phyloP scores from a whole-genome alignment of 1,284 basidiomycete genomes.

The Dichomitus squalens region DNA sequence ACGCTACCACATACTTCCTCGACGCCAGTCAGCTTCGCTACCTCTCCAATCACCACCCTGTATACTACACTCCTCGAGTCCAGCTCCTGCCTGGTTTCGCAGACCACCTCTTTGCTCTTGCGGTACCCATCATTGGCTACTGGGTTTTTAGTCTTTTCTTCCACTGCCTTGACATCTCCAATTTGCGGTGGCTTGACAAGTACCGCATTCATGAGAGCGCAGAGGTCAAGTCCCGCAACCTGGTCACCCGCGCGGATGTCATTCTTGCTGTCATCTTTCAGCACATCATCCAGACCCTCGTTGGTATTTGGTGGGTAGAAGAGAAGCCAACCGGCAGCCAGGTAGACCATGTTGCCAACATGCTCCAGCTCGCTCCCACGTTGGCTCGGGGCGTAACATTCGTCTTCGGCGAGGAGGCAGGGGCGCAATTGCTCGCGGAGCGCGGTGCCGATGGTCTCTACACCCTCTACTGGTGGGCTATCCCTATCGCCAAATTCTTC shows the following conservation, averaged over 20 bases:
- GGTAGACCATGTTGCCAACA: slow-evolving; percentile 54
- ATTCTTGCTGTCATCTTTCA: slow-evolving; percentile 40
- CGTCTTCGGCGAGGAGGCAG: slow-evolving; percentile 39
- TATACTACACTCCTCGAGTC: slow-evolving; percentile 30
- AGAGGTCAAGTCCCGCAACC: slow-evolving; percentile 81
- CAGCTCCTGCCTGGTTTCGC: slow-evolving; percentile 33
- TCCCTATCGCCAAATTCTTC: slow-evolving; percentile 78
- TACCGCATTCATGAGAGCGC: slow-evolving; percentile 88
- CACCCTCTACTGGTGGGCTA: slow-evolving; percentile 93
- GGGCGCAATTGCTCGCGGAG: slow-evolving; percentile 36
- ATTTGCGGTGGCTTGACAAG: slow-evolving; percentile 80
- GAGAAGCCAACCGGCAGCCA: slow-evolving; percentile 44
- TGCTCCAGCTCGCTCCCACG: slow-evolving; percentile 43
- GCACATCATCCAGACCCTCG: slow-evolving; percentile 82
- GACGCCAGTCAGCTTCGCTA: slow-evolving; percentile 27
- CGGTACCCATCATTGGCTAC: slow-evolving; percentile 83
- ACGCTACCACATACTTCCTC: slow-evolving; percentile 26
- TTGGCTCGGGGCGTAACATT: slow-evolving; percentile 46
- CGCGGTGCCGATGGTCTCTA: slow-evolving; percentile 61
- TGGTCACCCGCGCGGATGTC: slow-evolving; percentile 81
- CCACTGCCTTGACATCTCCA: slow-evolving; percentile 76
- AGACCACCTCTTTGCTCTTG: slow-evolving; percentile 77
- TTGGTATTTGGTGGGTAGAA: slow-evolving; percentile 76
- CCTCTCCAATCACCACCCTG: slow-evolving; percentile 27
- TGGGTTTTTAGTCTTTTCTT: slow-evolving; percentile 87